Evolutionary conservation across 345 rosid genomes (phyloP), one percentile per base, ranked within the genome.

Genomic region (Turnera subulata): DNA sequence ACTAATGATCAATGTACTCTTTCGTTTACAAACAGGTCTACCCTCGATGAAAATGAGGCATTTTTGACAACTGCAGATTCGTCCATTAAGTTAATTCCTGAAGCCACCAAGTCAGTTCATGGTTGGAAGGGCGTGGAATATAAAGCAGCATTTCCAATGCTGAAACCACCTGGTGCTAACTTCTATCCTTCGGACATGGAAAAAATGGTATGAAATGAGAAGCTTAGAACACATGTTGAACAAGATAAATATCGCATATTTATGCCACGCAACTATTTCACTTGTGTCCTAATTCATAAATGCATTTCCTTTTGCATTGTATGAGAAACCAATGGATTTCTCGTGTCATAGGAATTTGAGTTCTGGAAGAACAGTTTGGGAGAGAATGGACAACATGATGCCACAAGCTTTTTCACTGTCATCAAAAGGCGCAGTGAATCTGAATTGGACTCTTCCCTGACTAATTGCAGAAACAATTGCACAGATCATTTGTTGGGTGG

Each of bases 151-250:
- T 89, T 89, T 77, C 98, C 98, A 16, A 24, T 64, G 66, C 66
- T 20, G 48, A 84, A 84, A 71, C 98, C 98, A 46, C 89, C 93
- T 51, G 91, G 95, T 59, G 95, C 93, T 25, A 92, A 89, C 74
- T 92, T 89, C 62, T 89, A 92, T 61, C 96, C 96, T 60, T 82
- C 95, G 15, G 98, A 92, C 69, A 84, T 92, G 98, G 91, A 89
- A 50, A 89, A 89, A 83, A 59, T 0, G 91, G 98, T 92, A 85
- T 29, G 11, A 21, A 25, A 6, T 58, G 48, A 29, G 4, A 29
- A 29, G 42, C 47, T 58, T 18, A 29, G 5, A n/a, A n/a, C n/a
- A n/a, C 10, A 21, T 53, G 24, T 25, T 45, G 66, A 39, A 12
- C 10, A 38, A 23, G 38, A 11, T 21, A 22, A 50, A 42, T 9